phyloP scores from a whole-genome alignment of 164 flowering plant species.

The Sedum album region DNA sequence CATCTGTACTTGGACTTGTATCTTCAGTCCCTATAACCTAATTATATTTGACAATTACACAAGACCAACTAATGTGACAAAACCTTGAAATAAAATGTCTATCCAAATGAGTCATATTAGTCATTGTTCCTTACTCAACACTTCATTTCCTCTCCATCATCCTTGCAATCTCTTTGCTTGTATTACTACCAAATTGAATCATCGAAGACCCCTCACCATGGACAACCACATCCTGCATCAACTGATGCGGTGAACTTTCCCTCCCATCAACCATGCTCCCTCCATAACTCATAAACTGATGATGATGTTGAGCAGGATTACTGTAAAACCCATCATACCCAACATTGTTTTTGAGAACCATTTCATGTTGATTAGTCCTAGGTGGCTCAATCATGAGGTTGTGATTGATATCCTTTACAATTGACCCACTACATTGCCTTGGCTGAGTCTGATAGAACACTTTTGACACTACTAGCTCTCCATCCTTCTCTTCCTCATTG shows the following conservation, averaged over 20 bases:
- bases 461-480: constrained; percentile 82
- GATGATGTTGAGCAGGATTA: constrained; percentile 8
- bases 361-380: constrained; percentile 11
- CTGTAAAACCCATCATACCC: constrained; percentile 30
- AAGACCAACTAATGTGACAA: constrained; percentile 9
- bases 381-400: constrained; percentile 8
- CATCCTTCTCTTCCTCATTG: constrained; percentile 90
- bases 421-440: constrained; percentile 46
- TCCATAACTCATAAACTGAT: constrained; percentile 20
- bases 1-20: neutral
- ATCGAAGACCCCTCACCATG: constrained; percentile 55
- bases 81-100: neutral
- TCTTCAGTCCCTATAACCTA: neutral
- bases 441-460: constrained; percentile 97
- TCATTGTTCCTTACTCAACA: neutral
- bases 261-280: constrained; percentile 17
- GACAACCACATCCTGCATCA: constrained; percentile 41
- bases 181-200: constrained; percentile 28
- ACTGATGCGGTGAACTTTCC: constrained; percentile 33
- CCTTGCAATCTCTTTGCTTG: constrained; percentile 30
- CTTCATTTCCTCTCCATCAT: constrained; percentile 14
- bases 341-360: constrained; percentile 13
- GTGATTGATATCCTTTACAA: constrained; percentile 16
- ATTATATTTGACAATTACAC: constrained; percentile 15
- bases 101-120: constrained; percentile 5